A percentile compares a stretch with the other conserved stretches of the same genome.
phyloP scores from a whole-genome alignment of 192 early-diverging fungal species.

The Rhizophagus sp. region DNA sequence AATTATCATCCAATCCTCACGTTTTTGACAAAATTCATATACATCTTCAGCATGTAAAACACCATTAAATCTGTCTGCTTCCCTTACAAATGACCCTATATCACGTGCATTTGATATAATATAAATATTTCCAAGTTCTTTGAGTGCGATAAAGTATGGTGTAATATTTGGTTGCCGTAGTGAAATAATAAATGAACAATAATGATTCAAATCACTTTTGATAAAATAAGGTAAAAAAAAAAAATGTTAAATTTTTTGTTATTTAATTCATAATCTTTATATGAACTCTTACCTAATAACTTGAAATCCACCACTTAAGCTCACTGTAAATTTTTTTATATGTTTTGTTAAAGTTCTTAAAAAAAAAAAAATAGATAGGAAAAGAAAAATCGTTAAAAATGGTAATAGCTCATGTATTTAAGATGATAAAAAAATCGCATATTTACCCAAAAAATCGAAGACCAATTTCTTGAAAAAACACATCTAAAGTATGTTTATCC shows the following conservation, averaged over 20 bases:
- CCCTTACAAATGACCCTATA: slow-evolving; percentile 76
- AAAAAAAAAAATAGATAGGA: slow-evolving; percentile 1
- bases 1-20: slow-evolving; percentile 80
- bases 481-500: slow-evolving; percentile 84
- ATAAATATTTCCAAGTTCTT: slow-evolving; percentile 81
- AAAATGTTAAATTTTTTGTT: slow-evolving; percentile 18
- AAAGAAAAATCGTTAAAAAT: not conserved
- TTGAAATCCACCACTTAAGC: slow-evolving; percentile 84
- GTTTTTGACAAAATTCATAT: slow-evolving; percentile 75
- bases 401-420: not conserved
- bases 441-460: slow-evolving; percentile 83
- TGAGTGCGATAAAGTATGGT: slow-evolving; percentile 76
- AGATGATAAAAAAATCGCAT: not conserved
- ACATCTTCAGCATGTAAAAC: slow-evolving; percentile 76
- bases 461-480: slow-evolving; percentile 90
- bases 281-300: slow-evolving; percentile 64
- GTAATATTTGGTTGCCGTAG: slow-evolving; percentile 63
- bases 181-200: slow-evolving; percentile 69
- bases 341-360: slow-evolving; percentile 80
- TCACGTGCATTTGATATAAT: slow-evolving; percentile 72
- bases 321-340: slow-evolving; percentile 78
- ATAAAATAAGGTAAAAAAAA: slow-evolving; percentile 7
- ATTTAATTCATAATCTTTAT: not conserved
- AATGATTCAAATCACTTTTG: slow-evolving; percentile 75
- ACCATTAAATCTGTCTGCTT: slow-evolving; percentile 72